phyloP scores from a whole-genome alignment of 2,329 filamentous ascomycete species.

The Penicillium expansum region DNA sequence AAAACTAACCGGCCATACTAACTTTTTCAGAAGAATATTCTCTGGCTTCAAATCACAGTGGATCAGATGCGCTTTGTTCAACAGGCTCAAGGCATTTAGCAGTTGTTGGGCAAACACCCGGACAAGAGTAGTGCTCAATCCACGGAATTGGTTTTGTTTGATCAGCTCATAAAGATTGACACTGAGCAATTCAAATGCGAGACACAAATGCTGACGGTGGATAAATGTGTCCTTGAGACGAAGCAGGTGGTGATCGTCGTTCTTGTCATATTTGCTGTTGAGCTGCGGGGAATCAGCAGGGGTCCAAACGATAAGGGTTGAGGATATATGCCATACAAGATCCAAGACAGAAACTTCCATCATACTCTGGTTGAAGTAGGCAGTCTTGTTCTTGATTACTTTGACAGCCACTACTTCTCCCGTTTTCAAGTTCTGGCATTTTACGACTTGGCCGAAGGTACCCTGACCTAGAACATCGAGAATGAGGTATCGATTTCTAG shows the following conservation, averaged over 20 bases:
- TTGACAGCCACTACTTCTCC: slow-evolving; percentile 98
- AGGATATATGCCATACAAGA: slow-evolving; percentile 59
- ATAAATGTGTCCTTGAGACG: slow-evolving; percentile 98
- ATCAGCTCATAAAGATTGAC: slow-evolving; percentile 98
- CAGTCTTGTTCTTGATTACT: slow-evolving; percentile 97
- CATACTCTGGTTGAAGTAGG: slow-evolving; percentile 99
- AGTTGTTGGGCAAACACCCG: slow-evolving; percentile 97
- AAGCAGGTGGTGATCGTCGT: slow-evolving; percentile 94
- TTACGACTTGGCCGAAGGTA: slow-evolving; percentile 97
- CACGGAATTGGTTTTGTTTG: slow-evolving; percentile 98
- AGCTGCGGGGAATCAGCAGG: slow-evolving; percentile 56
- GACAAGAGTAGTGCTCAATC: slow-evolving; percentile 92
- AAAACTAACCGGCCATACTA: slow-evolving; percentile 25
- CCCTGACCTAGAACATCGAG: slow-evolving; percentile 95
- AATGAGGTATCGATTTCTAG: slow-evolving; percentile 89
- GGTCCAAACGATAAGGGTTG: background rate
- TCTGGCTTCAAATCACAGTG: slow-evolving; percentile 98
- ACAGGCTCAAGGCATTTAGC: slow-evolving; percentile 81
- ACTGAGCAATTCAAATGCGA: slow-evolving; percentile 93
- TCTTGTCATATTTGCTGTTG: slow-evolving; percentile 98
- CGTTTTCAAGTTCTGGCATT: slow-evolving; percentile 97
- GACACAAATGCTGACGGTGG: slow-evolving; percentile 90
- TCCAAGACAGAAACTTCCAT: slow-evolving; percentile 99
- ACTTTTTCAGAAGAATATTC: slow-evolving; percentile 96
- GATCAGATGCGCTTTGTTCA: slow-evolving; percentile 95